Conservation (phyloP, 768 basidiomycete species). For the Boletus reticulatus region DNA sequence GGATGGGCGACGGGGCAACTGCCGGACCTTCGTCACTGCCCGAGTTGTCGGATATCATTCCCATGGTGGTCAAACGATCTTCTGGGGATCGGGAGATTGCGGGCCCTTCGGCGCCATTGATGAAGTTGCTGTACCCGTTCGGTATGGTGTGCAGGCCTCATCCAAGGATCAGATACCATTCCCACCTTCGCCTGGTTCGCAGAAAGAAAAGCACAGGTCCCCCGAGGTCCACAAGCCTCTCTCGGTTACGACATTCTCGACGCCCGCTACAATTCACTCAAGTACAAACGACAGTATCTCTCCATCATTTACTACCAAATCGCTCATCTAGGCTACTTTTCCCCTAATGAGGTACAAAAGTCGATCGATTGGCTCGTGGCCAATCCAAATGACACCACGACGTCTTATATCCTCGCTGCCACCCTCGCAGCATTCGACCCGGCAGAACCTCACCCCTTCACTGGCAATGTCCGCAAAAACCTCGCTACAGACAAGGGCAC, state of each 20-base stretch:
- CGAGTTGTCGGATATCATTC: conserved; percentile 41
- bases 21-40: neutral
- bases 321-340: conserved; percentile 59
- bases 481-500: conserved; percentile 18
- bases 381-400: conserved; percentile 66
- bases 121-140: conserved; percentile 71
- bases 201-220: conserved; percentile 35
- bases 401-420: conserved; percentile 59
- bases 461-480: conserved; percentile 45
- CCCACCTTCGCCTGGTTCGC: conserved; percentile 59
- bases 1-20: no score
- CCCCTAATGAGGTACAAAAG: conserved; percentile 56
- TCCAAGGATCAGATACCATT: conserved; percentile 70
- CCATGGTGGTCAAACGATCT: conserved; percentile 43
- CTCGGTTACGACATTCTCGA: conserved; percentile 67
- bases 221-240: conserved; percentile 39
- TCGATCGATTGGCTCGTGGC: conserved; percentile 70
- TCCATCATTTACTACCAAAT: conserved; percentile 60
- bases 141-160: conserved; percentile 57
- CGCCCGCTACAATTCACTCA: conserved; percentile 69
- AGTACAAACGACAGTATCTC: conserved; percentile 68
- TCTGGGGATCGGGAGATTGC: conserved; percentile 48
- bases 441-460: conserved; percentile 49
- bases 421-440: conserved; percentile 67
- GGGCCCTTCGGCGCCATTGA: no score